These are phyloP conservation scores for Fraxinus platypoda DNA, from an alignment of 305 asterid genomes.

Conservation along the genomic window DNA sequence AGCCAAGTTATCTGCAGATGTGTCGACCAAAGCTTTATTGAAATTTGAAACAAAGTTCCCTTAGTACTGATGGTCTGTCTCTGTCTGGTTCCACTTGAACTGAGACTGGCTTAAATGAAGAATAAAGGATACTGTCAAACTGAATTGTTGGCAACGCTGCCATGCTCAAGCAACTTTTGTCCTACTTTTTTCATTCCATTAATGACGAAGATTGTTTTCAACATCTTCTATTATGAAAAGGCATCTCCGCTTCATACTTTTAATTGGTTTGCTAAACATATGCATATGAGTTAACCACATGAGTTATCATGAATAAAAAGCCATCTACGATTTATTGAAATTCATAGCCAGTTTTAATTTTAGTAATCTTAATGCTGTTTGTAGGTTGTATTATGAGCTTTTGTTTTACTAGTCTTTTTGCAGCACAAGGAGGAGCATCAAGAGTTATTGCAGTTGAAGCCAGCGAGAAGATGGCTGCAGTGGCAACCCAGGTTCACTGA, in stretches of 20 bases:
- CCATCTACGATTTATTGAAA: background rate
- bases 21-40: background rate
- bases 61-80: background rate
- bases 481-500: conserved; percentile 70
- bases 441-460: conserved; percentile 87
- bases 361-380: conserved; percentile 9
- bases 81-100: background rate
- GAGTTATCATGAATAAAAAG: background rate
- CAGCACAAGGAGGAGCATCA: conserved; percentile 93
- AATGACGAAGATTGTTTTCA: background rate
- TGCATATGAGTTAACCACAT: background rate
- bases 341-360: background rate
- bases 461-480: conserved; percentile 85
- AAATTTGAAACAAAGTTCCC: background rate
- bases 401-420: conserved; percentile 68
- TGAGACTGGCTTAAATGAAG: background rate
- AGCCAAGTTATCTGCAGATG: background rate
- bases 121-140: background rate
- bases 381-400: conserved; percentile 17
- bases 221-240: background rate
- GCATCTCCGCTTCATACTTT: conserved; percentile 9
- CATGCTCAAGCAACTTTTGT: background rate
- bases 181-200: background rate
- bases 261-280: background rate
- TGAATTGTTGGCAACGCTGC: background rate